A percentile compares a stretch with the other conserved stretches of the same genome.
These are phyloP conservation scores for Pseudozyma tsukubaensis DNA, from an alignment of 1,284 basidiomycete genomes.

Conservation along the genomic window DNA sequence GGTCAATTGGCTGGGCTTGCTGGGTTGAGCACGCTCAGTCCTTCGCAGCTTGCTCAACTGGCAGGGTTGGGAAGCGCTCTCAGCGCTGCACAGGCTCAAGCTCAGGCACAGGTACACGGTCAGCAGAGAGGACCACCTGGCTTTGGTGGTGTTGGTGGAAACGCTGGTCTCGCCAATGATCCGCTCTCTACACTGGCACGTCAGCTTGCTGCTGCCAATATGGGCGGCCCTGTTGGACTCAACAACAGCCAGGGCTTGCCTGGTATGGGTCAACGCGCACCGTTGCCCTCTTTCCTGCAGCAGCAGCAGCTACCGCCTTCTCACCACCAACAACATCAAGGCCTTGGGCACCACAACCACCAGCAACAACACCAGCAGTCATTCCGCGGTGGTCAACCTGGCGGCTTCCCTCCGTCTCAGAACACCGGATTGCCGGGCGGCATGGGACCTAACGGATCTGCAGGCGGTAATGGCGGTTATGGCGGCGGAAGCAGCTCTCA, in stretches of 20 bases:
- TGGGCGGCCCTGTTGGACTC: conserved; percentile 1
- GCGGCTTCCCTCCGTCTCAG: conserved; percentile 4
- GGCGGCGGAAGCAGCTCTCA: conserved; percentile 25
- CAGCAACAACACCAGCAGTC: conserved; percentile 15
- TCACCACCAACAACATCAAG: conserved; percentile 14
- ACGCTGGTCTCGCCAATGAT: conserved; percentile 32
- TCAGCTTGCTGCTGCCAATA: conserved; percentile 50
- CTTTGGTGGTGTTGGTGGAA: conserved; percentile 14
- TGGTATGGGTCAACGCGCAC: conserved; percentile 24
- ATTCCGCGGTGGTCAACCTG: conserved; percentile 20
- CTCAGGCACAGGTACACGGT: conserved; percentile 35
- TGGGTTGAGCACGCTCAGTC: conserved; percentile 53
- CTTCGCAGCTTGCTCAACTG: conserved; percentile 54
- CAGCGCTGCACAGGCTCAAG: conserved; percentile 51
- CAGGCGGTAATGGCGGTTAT: conserved; percentile 4
- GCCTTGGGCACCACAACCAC: conserved; percentile 1
- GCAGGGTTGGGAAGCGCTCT: conserved; percentile 52
- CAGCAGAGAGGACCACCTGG: conserved; percentile 20
- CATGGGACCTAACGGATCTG: conserved; percentile 13
- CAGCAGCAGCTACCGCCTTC: conserved; percentile 20
- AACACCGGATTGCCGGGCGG: background rate
- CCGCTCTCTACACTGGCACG: conserved; percentile 47
- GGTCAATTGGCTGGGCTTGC: conserved; percentile 56
- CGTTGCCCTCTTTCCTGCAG: conserved; percentile 31
- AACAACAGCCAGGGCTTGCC: conserved; percentile 8